Evolutionary conservation across 129 eudicot genomes (phyloP), one percentile per base, ranked within the genome.

Genomic region (Tagetes erecta): DNA sequence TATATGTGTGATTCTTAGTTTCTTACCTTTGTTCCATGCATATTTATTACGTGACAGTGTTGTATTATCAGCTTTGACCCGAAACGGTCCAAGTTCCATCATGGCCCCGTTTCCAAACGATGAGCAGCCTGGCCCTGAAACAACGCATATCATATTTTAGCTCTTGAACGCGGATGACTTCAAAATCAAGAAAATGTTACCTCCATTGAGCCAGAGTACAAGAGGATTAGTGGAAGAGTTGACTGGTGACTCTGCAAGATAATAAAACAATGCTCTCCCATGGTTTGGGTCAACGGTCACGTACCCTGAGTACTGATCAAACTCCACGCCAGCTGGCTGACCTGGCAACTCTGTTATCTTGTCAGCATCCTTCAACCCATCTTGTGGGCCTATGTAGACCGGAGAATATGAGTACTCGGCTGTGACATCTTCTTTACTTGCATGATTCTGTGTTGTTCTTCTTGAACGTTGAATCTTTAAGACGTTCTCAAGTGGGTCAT

Each of bases 181-280:
- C 36, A 62, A 60, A 10, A 71, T 30, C 47, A 42, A 47, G 27
- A 76, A 11, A 80, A 60, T 14, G 31, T 64, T 77, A 76, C 97
- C 97, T 91, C 97, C 95, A 76, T 91, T 91, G 5, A 86, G 92
- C 95, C 95, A 91, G 0, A 88, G 46, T n/a, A 88, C 95, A 31
- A 91, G 94, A 74, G 95, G 92, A 80, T 84, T 84, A 47, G 74
- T 71, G 44, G 86, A 76, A 49, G 86, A 42, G 79, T 84, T 69
- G 20, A 65, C 40, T 0, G 84, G 82, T 8, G 91, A 77, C 77
- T 86, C 91, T 11, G 87, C 63, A 62, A 89, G 75, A 70, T 86
- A 84, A 63, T 84, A 87, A 63, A 88, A 89, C 20, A 91, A 74
- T 10, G 92, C 88, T 78, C 81, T 74, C 8, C 86, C 88, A 30